Evolutionary conservation across 192 early-diverging fungal species (phyloP).

Genomic region (Mortierella alpina): DNA sequence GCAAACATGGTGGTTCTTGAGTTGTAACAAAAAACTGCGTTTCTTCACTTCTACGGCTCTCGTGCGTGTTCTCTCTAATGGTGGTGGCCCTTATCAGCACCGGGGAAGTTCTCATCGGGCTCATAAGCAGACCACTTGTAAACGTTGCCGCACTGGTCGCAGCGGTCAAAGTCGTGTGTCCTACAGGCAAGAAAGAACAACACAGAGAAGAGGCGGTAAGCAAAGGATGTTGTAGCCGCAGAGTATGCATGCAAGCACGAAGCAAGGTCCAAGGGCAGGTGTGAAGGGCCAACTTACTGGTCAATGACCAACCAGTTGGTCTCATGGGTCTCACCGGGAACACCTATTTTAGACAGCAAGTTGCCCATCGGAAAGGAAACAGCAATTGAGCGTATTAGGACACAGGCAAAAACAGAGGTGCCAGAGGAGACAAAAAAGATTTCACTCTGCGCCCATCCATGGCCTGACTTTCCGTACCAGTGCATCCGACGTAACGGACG

Average conservation of each 20-base stretch:
- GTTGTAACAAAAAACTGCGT: conserved; percentile 37
- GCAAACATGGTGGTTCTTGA: conserved; percentile 3
- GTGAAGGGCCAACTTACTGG: conserved; percentile 34
- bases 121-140: conserved; percentile 64
- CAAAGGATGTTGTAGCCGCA: not conserved
- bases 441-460: conserved; percentile 8
- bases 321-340: conserved; percentile 94
- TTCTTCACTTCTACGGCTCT: conserved; percentile 3
- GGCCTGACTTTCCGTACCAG: conserved; percentile 66
- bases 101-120: conserved; percentile 56
- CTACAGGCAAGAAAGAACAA: not conserved
- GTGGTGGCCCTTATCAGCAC: conserved; percentile 50
- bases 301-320: conserved; percentile 91
- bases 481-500: conserved; percentile 91
- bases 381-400: not conserved
- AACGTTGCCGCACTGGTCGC: conserved; percentile 92
- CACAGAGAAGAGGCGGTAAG: not conserved
- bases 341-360: conserved; percentile 68
- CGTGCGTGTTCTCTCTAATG: conserved; percentile 23
- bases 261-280: not conserved
- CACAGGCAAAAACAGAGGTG: not conserved
- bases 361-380: not conserved
- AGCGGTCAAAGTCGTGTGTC: conserved; percentile 85
- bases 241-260: not conserved
- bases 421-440: conserved; percentile 12